Conservation (phyloP, 2,329 filamentous ascomycete species). For the Lecanicillium sp. region DNA sequence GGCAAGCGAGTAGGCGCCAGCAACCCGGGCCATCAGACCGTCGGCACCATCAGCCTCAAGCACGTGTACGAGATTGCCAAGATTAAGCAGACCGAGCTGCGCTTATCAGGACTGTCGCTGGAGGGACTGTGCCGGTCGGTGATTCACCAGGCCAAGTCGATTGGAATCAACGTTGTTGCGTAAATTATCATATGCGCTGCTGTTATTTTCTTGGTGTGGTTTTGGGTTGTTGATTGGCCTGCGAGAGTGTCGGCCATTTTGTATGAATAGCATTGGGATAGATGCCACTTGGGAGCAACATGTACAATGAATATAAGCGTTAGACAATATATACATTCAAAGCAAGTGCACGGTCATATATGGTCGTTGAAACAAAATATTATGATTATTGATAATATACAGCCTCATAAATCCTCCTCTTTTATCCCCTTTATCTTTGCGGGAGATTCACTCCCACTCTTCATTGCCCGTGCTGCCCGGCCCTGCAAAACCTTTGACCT, state of each 20-base stretch:
- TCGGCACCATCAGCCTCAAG: constrained; percentile 87
- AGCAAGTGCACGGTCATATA: too few relatives aligned
- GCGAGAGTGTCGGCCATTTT: not conserved
- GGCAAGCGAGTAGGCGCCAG: constrained; percentile 71
- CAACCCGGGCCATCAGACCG: constrained; percentile 65
- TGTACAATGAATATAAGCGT: constrained; percentile 7
- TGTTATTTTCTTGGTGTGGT: not conserved
- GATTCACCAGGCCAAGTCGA: constrained; percentile 67
- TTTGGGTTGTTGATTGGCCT: not conserved
- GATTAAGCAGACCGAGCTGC: constrained; percentile 78
- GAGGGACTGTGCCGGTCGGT: constrained; percentile 66
- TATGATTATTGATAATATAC: constrained; percentile 1
- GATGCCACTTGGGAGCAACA: constrained; percentile 1
- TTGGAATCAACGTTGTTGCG: constrained; percentile 64
- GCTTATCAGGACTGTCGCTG: constrained; percentile 63
- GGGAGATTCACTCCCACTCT: too few relatives aligned
- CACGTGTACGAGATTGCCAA: constrained; percentile 97
- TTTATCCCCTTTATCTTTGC: constrained; percentile 10
- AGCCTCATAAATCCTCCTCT: not conserved
- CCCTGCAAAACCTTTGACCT: constrained; percentile 46
- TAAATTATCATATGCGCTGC: constrained; percentile 22
- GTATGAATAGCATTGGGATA: constrained; percentile 5
- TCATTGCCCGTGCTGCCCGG: not conserved
- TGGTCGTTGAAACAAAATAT: not conserved
- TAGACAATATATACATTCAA: not conserved